phyloP scores from a whole-genome alignment of 2,329 filamentous ascomycete species.

The Chrysoporthe deuterocubensis region DNA sequence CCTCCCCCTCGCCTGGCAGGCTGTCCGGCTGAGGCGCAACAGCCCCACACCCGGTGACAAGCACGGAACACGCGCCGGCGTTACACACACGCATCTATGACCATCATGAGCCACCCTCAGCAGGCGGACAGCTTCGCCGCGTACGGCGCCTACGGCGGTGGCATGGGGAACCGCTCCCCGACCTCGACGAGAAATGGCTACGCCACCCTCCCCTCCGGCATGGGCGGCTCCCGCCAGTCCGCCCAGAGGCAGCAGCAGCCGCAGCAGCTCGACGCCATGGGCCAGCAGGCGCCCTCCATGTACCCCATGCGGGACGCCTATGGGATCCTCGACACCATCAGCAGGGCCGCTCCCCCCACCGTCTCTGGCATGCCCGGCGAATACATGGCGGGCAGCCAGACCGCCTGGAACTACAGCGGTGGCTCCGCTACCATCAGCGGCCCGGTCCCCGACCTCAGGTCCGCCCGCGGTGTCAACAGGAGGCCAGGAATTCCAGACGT shows the following conservation, averaged over 20 bases:
- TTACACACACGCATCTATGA: conserved; percentile 22
- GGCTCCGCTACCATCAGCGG: conserved; percentile 48
- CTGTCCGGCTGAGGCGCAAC: neutral
- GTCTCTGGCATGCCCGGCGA: conserved; percentile 32
- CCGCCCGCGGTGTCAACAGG: conserved; percentile 70
- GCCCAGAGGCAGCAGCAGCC: conserved; percentile 32
- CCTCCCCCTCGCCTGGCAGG: neutral
- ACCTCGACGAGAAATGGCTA: conserved; percentile 35
- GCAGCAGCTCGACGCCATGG: conserved; percentile 35
- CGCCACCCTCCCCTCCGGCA: conserved; percentile 34
- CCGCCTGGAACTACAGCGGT: conserved; percentile 38
- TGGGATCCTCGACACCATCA: conserved; percentile 35
- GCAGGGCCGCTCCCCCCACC: conserved; percentile 33
- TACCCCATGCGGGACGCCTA: conserved; percentile 37
- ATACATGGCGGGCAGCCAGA: conserved; percentile 34
- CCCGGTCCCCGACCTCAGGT: conserved; percentile 66
- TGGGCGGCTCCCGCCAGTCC: conserved; percentile 32
- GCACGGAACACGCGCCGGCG: conserved; percentile 8
- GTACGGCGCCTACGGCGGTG: conserved; percentile 26
- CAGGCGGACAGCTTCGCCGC: conserved; percentile 28
- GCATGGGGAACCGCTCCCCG: conserved; percentile 34
- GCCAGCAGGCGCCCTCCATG: conserved; percentile 33
- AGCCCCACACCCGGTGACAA: neutral
- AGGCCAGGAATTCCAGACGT: conserved; percentile 34
- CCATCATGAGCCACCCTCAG: conserved; percentile 28